Base-by-base conservation (phyloP, 495 filamentous ascomycete genomes). In the Sabuloglossum arenarium region DNA sequence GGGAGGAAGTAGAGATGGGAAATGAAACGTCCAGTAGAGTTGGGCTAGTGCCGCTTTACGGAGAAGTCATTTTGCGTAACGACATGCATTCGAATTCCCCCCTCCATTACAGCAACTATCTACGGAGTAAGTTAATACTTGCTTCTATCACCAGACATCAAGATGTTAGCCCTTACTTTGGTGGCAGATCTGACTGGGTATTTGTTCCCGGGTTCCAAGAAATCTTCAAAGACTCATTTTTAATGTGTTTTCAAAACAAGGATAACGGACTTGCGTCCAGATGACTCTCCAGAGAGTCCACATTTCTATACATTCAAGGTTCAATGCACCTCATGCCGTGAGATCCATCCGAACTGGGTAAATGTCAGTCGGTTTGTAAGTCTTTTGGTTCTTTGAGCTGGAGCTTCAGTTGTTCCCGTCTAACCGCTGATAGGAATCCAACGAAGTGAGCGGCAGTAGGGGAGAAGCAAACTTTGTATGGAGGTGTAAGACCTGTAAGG, bases 381-480 rank as follows among this genome's bases (percentile, higher is more conserved):
- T 71, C 59, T 45, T 9, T 30, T 14, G n/a, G 4, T 51, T 6
- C n/a, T n/a, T 2, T 51, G 8, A 28, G 47, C 12, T 8, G 47
- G 16, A 9, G 9, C 23, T 43, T 37, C 24, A 53, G 25, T 19
- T 24, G 1, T 12, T 11, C 58, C 3, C 2, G 21, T 51, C 30
- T 37, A 30, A 54, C n/a, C 0, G 12, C 54, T 25, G 6, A 12
- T 51, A 97, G 88, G 88, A 94, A 63, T 73, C 67, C 53, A 82
- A 88, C 62, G 90, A 94, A 55, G 80, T 93, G 63, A 87, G 85
- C 56, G 88, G 87, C 16, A 93, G 87, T 68, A 78, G 85, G 50
- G 91, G 91, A 47, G 89, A 97, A 68, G 93, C 91, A 9, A 95
- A 95, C 69, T 95, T 98, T 66, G 91, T 98, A 49, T 97, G 90